Conservation (phyloP, 371 early-diverging fungal genomes). For the Enterocytospora artemiae region DNA sequence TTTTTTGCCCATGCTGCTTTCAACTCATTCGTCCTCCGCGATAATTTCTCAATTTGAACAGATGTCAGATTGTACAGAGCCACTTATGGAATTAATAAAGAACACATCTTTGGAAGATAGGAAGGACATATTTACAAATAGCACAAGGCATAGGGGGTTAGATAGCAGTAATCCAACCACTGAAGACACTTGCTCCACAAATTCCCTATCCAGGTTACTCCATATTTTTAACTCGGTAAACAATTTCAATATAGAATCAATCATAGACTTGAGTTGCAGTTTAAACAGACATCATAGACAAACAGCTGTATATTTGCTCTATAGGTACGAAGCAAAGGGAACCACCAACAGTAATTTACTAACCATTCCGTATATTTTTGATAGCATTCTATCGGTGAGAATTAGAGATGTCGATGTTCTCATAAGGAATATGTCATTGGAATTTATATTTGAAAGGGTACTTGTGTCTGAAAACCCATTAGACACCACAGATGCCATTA, state of each 20-base stretch:
- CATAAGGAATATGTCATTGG: slow-evolving; percentile 26
- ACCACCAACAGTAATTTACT: no score
- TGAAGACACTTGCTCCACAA: no score
- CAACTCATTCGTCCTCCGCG: background rate
- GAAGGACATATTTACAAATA: no score
- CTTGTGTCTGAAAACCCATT: no score
- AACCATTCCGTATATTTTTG: slow-evolving; percentile 27
- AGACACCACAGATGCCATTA: no score
- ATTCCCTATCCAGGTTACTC: slow-evolving; percentile 11
- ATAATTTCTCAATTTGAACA: background rate
- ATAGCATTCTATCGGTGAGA: slow-evolving; percentile 22
- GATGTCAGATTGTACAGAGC: slow-evolving; percentile 8
- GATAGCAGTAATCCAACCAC: no score
- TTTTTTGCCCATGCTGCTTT: no score
- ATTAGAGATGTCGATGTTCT: slow-evolving; percentile 33
- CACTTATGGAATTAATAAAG: slow-evolving; percentile 11
- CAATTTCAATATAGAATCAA: slow-evolving; percentile 14
- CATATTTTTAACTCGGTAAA: slow-evolving; percentile 1
- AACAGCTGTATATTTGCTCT: slow-evolving; percentile 1
- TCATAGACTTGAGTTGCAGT: slow-evolving; percentile 5
- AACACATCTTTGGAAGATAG: no score
- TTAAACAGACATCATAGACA: background rate
- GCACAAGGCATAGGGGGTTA: no score
- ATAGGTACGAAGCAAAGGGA: no score
- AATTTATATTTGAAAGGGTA: slow-evolving; percentile 34